Conservation (phyloP, 2,329 filamentous ascomycete species). For the Fusarium xyrophilum region DNA sequence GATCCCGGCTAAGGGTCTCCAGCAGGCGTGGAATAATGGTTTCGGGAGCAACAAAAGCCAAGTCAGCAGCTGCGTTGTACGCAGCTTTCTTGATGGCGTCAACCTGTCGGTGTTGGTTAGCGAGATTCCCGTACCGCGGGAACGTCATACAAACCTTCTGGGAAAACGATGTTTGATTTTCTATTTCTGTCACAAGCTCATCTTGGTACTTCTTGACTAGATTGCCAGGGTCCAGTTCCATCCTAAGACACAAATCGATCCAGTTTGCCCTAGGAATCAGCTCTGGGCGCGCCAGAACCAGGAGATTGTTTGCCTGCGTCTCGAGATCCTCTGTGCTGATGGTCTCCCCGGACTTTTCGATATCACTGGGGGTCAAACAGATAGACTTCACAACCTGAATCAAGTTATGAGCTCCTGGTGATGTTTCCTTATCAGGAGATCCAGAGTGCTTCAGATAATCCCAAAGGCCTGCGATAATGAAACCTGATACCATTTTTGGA, state of each 20-base stretch:
- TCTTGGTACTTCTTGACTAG: slow-evolving; percentile 71
- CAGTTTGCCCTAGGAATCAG: slow-evolving; percentile 81
- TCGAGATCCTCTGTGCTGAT: slow-evolving; percentile 62
- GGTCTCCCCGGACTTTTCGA: slow-evolving; percentile 51
- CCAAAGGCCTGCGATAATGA: slow-evolving; percentile 79
- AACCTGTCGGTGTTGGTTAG: slow-evolving; percentile 38
- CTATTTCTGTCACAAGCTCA: slow-evolving; percentile 72
- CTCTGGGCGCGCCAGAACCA: slow-evolving; percentile 79
- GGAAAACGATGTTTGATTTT: slow-evolving; percentile 54
- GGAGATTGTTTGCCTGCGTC: slow-evolving; percentile 74
- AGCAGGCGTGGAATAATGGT: slow-evolving; percentile 78
- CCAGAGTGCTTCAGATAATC: slow-evolving; percentile 75
- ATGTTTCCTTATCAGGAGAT: slow-evolving; percentile 78
- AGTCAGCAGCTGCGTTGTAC: slow-evolving; percentile 83
- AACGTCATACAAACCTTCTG: slow-evolving; percentile 58
- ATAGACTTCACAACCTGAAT: slow-evolving; percentile 67
- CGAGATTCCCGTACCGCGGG: neutral
- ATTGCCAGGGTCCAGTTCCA: slow-evolving; percentile 81
- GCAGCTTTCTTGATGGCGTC: slow-evolving; percentile 69
- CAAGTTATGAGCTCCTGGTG: slow-evolving; percentile 69
- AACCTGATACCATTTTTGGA: slow-evolving; percentile 64
- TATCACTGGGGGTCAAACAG: slow-evolving; percentile 63
- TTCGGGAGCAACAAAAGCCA: slow-evolving; percentile 92
- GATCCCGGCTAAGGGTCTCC: slow-evolving; percentile 73
- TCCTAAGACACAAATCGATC: slow-evolving; percentile 86